Conservation (phyloP, 2,329 filamentous ascomycete species). For the Diaporthe australafricana region DNA sequence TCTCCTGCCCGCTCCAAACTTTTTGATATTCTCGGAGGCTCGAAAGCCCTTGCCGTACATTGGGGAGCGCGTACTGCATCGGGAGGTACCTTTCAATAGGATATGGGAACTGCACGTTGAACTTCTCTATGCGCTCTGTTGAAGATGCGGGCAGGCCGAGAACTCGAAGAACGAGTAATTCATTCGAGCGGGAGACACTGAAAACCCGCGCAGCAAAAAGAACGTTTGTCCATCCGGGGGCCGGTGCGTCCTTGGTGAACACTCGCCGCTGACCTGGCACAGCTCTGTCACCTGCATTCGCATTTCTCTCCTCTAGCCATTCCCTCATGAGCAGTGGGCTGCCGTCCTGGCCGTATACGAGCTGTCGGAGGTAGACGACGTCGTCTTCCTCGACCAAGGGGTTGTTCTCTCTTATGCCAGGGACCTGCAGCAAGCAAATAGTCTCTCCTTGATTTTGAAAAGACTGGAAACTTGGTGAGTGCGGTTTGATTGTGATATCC, state of each 20-base stretch:
- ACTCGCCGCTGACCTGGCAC: background rate
- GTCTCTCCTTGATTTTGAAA: conserved; percentile 27
- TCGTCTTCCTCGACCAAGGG: conserved; percentile 42
- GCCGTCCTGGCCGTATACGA: conserved; percentile 29
- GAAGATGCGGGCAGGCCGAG: conserved; percentile 30
- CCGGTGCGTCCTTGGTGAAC: background rate
- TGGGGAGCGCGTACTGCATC: conserved; percentile 36
- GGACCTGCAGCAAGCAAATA: conserved; percentile 35
- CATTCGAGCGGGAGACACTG: conserved; percentile 38
- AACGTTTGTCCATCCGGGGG: conserved; percentile 38
- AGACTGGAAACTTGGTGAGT: background rate
- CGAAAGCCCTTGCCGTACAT: conserved; percentile 35
- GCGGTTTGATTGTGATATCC: conserved; percentile 26
- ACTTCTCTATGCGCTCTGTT: conserved; percentile 29
- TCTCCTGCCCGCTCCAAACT: background rate
- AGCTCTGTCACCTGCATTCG: background rate
- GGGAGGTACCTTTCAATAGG: conserved; percentile 33
- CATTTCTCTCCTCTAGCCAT: conserved; percentile 20
- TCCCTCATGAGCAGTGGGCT: conserved; percentile 26
- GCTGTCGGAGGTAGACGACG: conserved; percentile 40
- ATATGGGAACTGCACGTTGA: conserved; percentile 41
- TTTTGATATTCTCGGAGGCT: conserved; percentile 1
- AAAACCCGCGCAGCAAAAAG: conserved; percentile 39
- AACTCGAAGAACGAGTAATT: conserved; percentile 38
- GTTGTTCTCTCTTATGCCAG: conserved; percentile 41